Conservation (phyloP, 1,139 yeast species). For the Blastobotrys aristatus region DNA sequence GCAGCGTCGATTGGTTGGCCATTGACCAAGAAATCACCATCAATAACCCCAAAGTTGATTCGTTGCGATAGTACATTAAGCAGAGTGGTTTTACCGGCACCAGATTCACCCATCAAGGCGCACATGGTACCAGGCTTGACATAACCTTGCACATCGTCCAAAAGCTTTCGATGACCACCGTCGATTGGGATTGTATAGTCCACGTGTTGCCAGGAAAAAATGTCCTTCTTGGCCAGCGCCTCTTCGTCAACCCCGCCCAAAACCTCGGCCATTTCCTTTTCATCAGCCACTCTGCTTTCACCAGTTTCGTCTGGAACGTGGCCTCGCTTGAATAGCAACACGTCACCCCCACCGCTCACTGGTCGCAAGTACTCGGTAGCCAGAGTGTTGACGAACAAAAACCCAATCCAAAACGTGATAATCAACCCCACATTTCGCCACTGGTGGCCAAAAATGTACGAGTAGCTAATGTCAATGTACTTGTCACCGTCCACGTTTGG, state of each 20-base stretch:
- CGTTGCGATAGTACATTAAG: conserved; percentile 57
- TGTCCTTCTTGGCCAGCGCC: conserved; percentile 30
- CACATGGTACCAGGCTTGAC: conserved; percentile 63
- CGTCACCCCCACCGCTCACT: conserved; percentile 53
- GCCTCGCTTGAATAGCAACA: conserved; percentile 52
- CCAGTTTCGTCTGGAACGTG: conserved; percentile 39
- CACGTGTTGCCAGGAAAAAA: conserved; percentile 52
- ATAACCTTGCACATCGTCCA: conserved; percentile 58
- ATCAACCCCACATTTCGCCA: conserved; percentile 67
- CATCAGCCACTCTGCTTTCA: conserved; percentile 23
- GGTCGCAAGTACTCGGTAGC: conserved; percentile 51
- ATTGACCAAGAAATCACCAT: conserved; percentile 61
- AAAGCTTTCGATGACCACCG: conserved; percentile 41
- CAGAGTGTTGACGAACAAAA: conserved; percentile 42
- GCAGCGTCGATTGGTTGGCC: conserved; percentile 49
- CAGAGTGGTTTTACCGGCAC: conserved; percentile 65
- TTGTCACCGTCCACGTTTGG: conserved; percentile 45
- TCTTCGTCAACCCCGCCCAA: conserved; percentile 4
- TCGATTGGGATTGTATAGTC: conserved; percentile 44
- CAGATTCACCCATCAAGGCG: conserved; percentile 65
- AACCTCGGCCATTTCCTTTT: conserved; percentile 15
- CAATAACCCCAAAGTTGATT: conserved; percentile 52
- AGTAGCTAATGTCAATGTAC: conserved; percentile 39
- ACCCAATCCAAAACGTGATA: conserved; percentile 51
- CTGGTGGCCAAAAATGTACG: conserved; percentile 47